These are phyloP conservation scores for Venustampulla echinocandica DNA, from an alignment of 495 filamentous ascomycete genomes.

Conservation along the genomic window DNA sequence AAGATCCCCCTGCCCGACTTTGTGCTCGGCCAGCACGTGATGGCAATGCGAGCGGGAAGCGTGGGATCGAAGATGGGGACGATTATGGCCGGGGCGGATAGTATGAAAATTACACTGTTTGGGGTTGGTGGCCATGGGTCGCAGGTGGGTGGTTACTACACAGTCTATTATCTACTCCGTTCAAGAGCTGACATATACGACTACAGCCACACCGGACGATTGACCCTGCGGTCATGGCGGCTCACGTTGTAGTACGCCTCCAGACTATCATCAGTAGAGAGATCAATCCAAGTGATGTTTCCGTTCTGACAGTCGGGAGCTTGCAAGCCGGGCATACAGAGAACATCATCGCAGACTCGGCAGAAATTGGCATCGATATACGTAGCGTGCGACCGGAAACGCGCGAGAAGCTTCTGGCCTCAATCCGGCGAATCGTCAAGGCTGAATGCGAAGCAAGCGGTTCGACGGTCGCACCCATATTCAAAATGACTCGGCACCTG, in stretches of 20 bases:
- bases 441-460: constrained; percentile 43
- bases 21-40: constrained; percentile 50
- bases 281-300: constrained; percentile 37
- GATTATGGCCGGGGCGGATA: constrained; percentile 34
- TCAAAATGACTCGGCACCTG: constrained; percentile 29
- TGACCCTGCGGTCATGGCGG: constrained; percentile 48
- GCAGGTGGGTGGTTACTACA: no score
- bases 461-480: constrained; percentile 30
- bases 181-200: no score
- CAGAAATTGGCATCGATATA: constrained; percentile 39
- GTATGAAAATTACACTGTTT: constrained; percentile 35
- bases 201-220: constrained; percentile 43
- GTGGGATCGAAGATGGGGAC: constrained; percentile 36
- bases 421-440: constrained; percentile 44
- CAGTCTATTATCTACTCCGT: no score
- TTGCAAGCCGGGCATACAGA: constrained; percentile 39
- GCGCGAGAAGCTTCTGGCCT: constrained; percentile 32
- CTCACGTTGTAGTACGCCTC: constrained; percentile 38
- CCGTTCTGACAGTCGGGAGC: constrained; percentile 44
- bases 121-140: constrained; percentile 47
- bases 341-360: constrained; percentile 45
- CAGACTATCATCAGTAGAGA: constrained; percentile 48
- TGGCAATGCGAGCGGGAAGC: constrained; percentile 27
- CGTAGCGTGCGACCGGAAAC: constrained; percentile 33
- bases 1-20: constrained; percentile 43